Evolutionary conservation across 78 protist species (phyloP).

Genomic region (Dictyostelium capitatum): DNA sequence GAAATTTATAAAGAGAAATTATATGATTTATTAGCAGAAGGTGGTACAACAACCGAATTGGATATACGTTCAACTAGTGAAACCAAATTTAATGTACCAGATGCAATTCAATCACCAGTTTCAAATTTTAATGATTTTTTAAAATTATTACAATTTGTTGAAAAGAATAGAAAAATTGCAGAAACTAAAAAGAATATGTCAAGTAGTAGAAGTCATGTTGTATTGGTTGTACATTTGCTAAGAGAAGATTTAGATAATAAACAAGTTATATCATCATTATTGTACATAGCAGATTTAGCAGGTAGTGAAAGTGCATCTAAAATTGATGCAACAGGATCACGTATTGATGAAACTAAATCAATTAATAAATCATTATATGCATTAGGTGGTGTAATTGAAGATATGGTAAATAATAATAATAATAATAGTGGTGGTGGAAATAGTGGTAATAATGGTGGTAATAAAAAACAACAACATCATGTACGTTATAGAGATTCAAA

Average conservation of each 20-base stretch:
- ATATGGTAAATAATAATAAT: slow-evolving; percentile 23
- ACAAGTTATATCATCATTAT: not conserved
- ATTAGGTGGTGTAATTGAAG: slow-evolving; percentile 92
- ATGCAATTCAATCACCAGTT: not conserved
- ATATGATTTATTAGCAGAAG: slow-evolving; percentile 38
- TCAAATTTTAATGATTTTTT: not conserved
- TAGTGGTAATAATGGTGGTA: too few relatives aligned
- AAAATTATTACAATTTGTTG: not conserved
- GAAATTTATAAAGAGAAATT: slow-evolving; percentile 56
- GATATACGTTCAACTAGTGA: slow-evolving; percentile 12
- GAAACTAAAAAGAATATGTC: slow-evolving; percentile 23
- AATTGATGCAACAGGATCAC: slow-evolving; percentile 83
- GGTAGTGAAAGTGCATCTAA: slow-evolving; percentile 91
- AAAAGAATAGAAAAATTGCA: not conserved
- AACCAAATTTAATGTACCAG: slow-evolving; percentile 24
- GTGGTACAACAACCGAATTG: not conserved
- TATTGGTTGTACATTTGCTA: slow-evolving; percentile 14
- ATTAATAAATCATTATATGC: slow-evolving; percentile 89
- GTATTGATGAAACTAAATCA: slow-evolving; percentile 85
- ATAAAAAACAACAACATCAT: slow-evolving; percentile 13
- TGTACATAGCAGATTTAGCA: slow-evolving; percentile 94
- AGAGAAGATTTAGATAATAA: slow-evolving; percentile 20
- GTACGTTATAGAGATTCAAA: slow-evolving; percentile 91
- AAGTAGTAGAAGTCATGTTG: slow-evolving; percentile 58
- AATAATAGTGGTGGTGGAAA: too few relatives aligned